Base-by-base conservation (phyloP, 305 asterid species). In the Plantago lanceolata region DNA sequence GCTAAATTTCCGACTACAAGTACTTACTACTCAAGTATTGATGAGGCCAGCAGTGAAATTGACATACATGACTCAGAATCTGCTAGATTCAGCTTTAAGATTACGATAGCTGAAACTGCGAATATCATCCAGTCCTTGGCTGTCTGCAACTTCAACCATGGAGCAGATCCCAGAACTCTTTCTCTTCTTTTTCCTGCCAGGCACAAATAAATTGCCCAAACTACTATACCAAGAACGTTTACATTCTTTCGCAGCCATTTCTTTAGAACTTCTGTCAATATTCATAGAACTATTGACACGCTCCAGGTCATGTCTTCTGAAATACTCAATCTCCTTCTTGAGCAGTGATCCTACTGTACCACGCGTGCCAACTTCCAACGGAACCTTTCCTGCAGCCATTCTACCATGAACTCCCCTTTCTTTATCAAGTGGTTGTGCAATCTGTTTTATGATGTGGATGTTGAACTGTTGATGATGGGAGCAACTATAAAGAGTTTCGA, bases 321-420 rank as follows among this genome's bases (percentile, higher is more conserved):
- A 87, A 76, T 77, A 82, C 66, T 87, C 96, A 6, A 84, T 87
- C 79, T 88, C 96, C 81, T 75, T 78, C 82, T 72, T 78, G 54
- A 90, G 84, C 19, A 90, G 97, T 35, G 91, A 87, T 75, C 91
- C 96, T 48, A 90, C 78, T 15, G 91, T 85, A 56, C 97, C 97
- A 13, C 82, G 80, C 4, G 95, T 74, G 11, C 96, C 95, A 8
- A 88, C 83, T 51, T 83, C 96, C 63, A 84, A 58, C 0, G 94
- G 91, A 54, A 77, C 73, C 18, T 19, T 60, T 60, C 40, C 65
- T 21, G 28, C 1, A 24, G 28, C 28, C 28, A 24, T 24, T 24
- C 28, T 61, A 13, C 65, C 90, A 2, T 40, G 47, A 1, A 8
- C 12, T 40, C 14, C 4, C 14, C 16, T 40, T 40, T 40, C 47